Percentiles rank a stretch among this genome's conserved stretches.
phyloP scores from a whole-genome alignment of 73 alveolate genomes.

The Symbiodinium pilosum region DNA sequence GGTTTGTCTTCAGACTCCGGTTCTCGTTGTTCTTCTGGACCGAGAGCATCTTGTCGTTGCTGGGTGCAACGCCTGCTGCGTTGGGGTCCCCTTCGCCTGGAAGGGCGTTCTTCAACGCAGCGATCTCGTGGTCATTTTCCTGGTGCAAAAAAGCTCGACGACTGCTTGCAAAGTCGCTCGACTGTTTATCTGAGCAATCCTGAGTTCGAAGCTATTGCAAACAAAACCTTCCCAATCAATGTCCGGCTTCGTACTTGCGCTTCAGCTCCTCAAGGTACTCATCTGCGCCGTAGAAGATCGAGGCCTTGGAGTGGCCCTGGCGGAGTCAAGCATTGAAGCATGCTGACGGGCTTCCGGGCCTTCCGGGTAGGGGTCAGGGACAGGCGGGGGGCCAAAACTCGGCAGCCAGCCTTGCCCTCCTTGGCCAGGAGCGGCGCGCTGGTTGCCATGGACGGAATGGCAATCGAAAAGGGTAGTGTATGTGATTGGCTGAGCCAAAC shows the following conservation, averaged over 20 bases:
- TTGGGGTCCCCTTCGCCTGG: slow-evolving; percentile 50
- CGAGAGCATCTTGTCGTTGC: slow-evolving; percentile 24
- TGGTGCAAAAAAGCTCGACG: too few species aligned
- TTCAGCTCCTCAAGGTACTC: neutral
- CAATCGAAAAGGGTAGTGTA: neutral
- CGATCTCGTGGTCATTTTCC: slow-evolving; percentile 15
- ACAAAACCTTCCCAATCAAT: too few species aligned
- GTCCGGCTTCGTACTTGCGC: too few species aligned
- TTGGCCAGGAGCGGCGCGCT: slow-evolving; percentile 7
- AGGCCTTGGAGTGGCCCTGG: neutral
- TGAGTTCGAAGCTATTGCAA: too few species aligned
- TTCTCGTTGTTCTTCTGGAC: neutral
- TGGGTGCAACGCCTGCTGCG: slow-evolving; percentile 59
- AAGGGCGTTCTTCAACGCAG: neutral
- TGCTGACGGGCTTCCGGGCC: too few species aligned
- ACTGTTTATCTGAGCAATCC: too few species aligned
- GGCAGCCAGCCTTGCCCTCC: neutral
- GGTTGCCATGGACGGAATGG: neutral
- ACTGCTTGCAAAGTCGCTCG: too few species aligned
- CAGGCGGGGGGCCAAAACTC: too few species aligned
- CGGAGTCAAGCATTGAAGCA: too few species aligned
- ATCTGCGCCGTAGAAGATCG: neutral
- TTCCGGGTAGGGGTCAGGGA: too few species aligned
- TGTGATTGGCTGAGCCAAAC: too few species aligned
- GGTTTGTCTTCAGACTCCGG: slow-evolving; percentile 78